These are phyloP conservation scores for Moesziomyces antarcticus DNA, from an alignment of 1,284 basidiomycete species.

Conservation along the genomic window DNA sequence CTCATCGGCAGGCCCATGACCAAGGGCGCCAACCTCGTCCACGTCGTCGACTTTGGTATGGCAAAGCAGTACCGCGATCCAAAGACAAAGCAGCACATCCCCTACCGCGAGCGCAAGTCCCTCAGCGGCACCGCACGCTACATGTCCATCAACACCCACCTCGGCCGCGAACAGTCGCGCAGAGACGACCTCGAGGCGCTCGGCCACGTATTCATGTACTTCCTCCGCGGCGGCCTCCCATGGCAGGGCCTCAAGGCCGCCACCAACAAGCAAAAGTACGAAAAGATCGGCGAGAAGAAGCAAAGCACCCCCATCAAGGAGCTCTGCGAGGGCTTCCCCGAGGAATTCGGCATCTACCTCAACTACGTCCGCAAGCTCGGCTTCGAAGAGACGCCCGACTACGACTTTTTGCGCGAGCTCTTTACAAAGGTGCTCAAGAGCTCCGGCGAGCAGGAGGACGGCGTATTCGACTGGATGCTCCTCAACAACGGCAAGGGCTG, in stretches of 20 bases:
- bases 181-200: constrained; percentile 93
- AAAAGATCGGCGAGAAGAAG: constrained; percentile 99
- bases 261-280: constrained; percentile 98
- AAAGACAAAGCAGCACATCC: constrained; percentile 96
- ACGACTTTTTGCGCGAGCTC: constrained; percentile 91
- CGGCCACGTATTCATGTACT: constrained; percentile 98
- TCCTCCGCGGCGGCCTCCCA: constrained; percentile 86
- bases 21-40: constrained; percentile 84
- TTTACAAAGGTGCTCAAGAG: constrained; percentile 91
- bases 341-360: constrained; percentile 87
- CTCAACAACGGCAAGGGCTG: constrained; percentile 92
- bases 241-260: constrained; percentile 98
- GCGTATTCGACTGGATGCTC: constrained; percentile 89
- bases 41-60: constrained; percentile 95
- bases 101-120: constrained; percentile 93
- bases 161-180: constrained; percentile 93
- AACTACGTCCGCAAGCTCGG: constrained; percentile 89
- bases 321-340: constrained; percentile 91
- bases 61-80: constrained; percentile 97
- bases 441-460: constrained; percentile 86
- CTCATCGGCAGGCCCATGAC: constrained; percentile 89
- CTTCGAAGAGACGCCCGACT: constrained; percentile 94
- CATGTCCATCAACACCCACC: constrained; percentile 97
- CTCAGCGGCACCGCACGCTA: constrained; percentile 89
- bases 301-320: constrained; percentile 95